Evolutionary conservation across 768 basidiomycete species (phyloP).

Genomic region (Kwoniella shandongensis): DNA sequence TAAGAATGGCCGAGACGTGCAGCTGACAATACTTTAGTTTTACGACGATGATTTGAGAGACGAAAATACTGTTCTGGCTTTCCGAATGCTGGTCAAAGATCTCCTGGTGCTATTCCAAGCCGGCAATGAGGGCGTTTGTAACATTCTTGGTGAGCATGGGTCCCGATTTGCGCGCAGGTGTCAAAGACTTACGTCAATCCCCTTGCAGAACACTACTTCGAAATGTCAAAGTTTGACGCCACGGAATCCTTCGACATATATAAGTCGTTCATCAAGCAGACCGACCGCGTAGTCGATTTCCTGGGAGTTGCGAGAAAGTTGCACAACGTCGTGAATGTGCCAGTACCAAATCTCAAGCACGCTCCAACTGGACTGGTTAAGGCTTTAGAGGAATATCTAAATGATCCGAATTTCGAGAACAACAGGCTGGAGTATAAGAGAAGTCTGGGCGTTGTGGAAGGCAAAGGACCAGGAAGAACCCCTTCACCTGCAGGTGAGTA

Average conservation of each 20-base stretch:
- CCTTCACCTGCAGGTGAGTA: constrained; percentile 17
- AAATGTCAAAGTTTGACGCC: constrained; percentile 95
- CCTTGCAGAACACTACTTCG: constrained; percentile 81
- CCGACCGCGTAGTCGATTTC: constrained; percentile 84
- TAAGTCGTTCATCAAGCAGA: constrained; percentile 90
- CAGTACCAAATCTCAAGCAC: constrained; percentile 91
- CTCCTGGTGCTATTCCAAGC: constrained; percentile 92
- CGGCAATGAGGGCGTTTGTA: constrained; percentile 84
- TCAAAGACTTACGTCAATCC: not conserved
- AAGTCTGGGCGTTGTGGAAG: constrained; percentile 69
- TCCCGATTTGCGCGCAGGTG: not conserved
- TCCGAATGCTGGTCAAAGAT: constrained; percentile 94
- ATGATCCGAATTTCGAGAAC: constrained; percentile 94
- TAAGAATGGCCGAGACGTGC: not conserved
- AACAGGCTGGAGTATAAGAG: constrained; percentile 88
- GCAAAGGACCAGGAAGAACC: constrained; percentile 32
- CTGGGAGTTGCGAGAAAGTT: constrained; percentile 88
- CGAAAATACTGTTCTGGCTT: constrained; percentile 79
- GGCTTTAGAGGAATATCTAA: constrained; percentile 90
- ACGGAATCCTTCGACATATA: constrained; percentile 79
- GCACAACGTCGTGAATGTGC: constrained; percentile 87
- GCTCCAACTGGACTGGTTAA: constrained; percentile 90
- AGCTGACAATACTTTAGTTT: constrained; percentile 61
- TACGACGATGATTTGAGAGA: constrained; percentile 92
- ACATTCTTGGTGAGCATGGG: constrained; percentile 56